Percentiles rank a stretch among this genome's conserved stretches.
Conservation (phyloP, 176 grass and related monocot genomes). For the Zea luxurians region DNA sequence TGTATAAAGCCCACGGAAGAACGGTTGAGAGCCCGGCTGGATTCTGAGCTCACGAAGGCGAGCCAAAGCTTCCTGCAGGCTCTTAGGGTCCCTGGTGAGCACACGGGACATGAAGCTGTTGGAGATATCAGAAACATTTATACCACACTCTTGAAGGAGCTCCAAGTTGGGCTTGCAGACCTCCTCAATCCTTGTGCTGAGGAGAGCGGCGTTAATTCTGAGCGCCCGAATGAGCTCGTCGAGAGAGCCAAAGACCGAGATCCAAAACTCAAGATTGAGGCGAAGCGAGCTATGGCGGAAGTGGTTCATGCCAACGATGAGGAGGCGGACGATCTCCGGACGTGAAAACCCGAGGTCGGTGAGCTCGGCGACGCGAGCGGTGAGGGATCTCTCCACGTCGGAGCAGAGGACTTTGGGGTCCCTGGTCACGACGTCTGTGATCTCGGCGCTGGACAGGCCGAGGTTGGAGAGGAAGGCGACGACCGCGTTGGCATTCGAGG, state of each 20-base stretch:
- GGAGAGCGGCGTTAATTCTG: slow-evolving; percentile 23
- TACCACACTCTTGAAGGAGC: slow-evolving; percentile 34
- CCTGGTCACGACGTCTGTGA: too few relatives aligned
- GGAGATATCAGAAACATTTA: slow-evolving; percentile 40
- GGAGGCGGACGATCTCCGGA: too few relatives aligned
- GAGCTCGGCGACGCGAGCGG: too few relatives aligned
- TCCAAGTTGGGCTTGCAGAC: slow-evolving; percentile 44
- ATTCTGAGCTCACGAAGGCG: slow-evolving; percentile 20
- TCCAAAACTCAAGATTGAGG: slow-evolving; percentile 41
- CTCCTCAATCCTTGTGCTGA: slow-evolving; percentile 39
- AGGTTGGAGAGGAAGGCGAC: too few relatives aligned
- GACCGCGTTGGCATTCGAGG: too few relatives aligned
- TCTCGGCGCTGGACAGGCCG: too few relatives aligned
- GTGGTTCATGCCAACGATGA: too few relatives aligned
- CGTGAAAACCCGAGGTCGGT: too few relatives aligned
- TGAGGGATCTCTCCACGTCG: too few relatives aligned
- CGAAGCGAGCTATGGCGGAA: background rate
- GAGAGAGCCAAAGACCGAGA: slow-evolving; percentile 30
- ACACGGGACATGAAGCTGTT: background rate
- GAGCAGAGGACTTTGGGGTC: too few relatives aligned
- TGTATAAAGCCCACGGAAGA: slow-evolving; percentile 6
- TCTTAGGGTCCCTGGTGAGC: background rate
- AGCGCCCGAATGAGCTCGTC: slow-evolving; percentile 32
- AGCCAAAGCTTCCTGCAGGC: slow-evolving; percentile 13
- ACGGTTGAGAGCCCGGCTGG: background rate